phyloP scores from a whole-genome alignment of 1,284 basidiomycete species.

The Irpex lacteus region DNA sequence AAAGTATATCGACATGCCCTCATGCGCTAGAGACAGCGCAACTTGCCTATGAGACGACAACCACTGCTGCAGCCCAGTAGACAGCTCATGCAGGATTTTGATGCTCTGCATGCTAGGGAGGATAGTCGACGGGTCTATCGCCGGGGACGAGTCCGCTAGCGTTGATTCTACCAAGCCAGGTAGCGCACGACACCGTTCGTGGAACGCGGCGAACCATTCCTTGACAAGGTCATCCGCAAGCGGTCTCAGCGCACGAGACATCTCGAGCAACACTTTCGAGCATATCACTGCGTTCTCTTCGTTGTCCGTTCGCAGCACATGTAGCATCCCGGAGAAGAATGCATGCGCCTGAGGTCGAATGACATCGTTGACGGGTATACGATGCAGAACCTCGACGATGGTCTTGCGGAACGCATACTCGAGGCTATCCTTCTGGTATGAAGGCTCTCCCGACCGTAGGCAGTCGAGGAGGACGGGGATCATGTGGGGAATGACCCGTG shows the following conservation, averaged over 20 bases:
- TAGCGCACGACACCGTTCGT: constrained; percentile 80
- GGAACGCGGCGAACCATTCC: constrained; percentile 78
- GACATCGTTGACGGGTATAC: constrained; percentile 82
- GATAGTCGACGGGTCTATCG: constrained; percentile 54
- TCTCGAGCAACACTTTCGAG: constrained; percentile 92
- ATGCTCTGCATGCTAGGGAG: constrained; percentile 83
- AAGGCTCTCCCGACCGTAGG: constrained; percentile 74
- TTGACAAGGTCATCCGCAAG: constrained; percentile 77
- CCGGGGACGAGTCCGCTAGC: constrained; percentile 63
- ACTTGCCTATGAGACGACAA: constrained; percentile 78
- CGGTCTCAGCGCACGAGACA: constrained; percentile 66
- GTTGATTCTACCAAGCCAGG: constrained; percentile 73
- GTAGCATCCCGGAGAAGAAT: constrained; percentile 78
- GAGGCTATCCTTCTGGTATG: constrained; percentile 73
- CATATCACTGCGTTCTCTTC: constrained; percentile 93
- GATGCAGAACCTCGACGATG: constrained; percentile 86
- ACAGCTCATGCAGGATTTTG: constrained; percentile 94
- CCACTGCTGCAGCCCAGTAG: constrained; percentile 90
- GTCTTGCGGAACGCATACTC: constrained; percentile 89
- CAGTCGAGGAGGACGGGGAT: constrained; percentile 82
- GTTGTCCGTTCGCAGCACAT: constrained; percentile 87
- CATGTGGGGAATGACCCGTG: constrained; percentile 67
- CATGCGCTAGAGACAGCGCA: constrained; percentile 69
- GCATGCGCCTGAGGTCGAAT: constrained; percentile 69
- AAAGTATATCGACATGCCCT: constrained; percentile 76